phyloP scores from a whole-genome alignment of 164 flowering plant genomes.

The Berberis thunbergii region DNA sequence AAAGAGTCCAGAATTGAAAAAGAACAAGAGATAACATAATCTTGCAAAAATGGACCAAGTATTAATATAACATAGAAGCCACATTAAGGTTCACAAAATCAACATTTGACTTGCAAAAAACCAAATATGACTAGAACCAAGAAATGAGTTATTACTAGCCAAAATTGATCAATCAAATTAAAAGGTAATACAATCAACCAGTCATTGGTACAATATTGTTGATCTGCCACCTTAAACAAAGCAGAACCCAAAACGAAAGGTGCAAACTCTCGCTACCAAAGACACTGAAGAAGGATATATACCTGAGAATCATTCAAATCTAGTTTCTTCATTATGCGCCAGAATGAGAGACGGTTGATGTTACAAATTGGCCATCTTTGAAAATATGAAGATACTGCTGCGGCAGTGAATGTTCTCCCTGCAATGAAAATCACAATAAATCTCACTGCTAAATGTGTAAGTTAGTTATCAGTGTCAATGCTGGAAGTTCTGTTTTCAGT shows the following conservation, averaged over 20 bases:
- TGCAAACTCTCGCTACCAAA: background rate
- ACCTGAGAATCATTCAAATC: background rate
- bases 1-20: too few species aligned
- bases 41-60: background rate
- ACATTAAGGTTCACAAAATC: background rate
- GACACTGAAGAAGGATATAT: background rate
- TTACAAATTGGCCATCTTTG: constrained; percentile 59
- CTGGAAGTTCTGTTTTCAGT: too few species aligned
- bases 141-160: too few species aligned
- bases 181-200: too few species aligned
- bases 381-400: constrained; percentile 50
- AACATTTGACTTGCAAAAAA: background rate
- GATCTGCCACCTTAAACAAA: background rate
- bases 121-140: background rate
- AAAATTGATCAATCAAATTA: too few species aligned
- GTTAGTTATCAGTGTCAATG: background rate
- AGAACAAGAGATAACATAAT: too few species aligned
- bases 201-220: too few species aligned
- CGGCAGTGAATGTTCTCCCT: constrained; percentile 87
- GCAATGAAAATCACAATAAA: constrained; percentile 11
- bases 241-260: background rate
- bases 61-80: background rate
- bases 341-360: constrained; percentile 77
- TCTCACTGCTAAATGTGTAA: background rate
- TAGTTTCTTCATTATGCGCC: constrained; percentile 41